Conservation (phyloP, 441 rosid genomes). For the Jatropha podagrica region DNA sequence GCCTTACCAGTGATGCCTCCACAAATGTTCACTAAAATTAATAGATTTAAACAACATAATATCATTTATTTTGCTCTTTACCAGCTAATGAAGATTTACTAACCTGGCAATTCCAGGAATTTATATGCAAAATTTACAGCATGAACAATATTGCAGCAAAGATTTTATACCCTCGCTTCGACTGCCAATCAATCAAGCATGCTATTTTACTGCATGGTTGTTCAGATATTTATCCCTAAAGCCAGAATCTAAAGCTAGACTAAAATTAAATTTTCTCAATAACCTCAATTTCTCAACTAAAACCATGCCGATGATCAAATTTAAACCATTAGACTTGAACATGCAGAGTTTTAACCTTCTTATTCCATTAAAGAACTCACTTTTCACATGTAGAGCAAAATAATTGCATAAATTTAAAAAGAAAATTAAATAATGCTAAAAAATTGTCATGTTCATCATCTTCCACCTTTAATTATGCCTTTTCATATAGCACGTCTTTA, state of each 20-base stretch:
- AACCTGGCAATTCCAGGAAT: not conserved
- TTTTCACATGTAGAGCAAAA: not conserved
- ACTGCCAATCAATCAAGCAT: not conserved
- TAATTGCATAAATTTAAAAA: not conserved
- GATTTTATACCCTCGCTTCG: not conserved
- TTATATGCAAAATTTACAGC: not conserved
- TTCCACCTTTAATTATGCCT: not conserved
- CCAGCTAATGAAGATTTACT: not conserved
- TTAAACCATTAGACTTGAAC: not conserved
- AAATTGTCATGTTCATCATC: not conserved
- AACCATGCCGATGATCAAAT: not conserved
- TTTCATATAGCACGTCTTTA: not conserved
- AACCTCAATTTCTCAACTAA: not conserved
- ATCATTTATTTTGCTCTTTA: not conserved
- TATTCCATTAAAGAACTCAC: not conserved
- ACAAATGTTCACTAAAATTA: not conserved
- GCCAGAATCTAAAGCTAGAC: not conserved
- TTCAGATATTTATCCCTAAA: not conserved
- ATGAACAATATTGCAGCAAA: not conserved
- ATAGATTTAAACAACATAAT: not conserved
- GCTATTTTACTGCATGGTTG: not conserved
- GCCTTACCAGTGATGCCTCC: no score
- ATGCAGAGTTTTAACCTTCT: not conserved
- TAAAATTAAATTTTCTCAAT: not conserved
- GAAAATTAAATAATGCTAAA: not conserved